These are phyloP conservation scores for Floccularia luteovirens DNA, from an alignment of 768 basidiomycete species.

Conservation along the genomic window DNA sequence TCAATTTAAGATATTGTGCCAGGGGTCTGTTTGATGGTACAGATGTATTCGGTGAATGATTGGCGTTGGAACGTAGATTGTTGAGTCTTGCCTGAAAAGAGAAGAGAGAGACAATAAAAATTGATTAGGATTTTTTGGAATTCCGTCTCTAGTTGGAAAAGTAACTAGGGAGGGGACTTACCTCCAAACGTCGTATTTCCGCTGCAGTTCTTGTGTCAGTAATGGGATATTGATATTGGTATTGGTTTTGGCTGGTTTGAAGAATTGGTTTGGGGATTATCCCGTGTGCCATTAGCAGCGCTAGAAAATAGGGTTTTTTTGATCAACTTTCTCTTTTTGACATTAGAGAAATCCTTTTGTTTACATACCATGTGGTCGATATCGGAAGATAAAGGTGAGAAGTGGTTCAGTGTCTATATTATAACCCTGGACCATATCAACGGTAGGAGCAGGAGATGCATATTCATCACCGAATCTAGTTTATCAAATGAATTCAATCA, in stretches of 20 bases:
- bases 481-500: not conserved
- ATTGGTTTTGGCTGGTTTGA: not conserved
- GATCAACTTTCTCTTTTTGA: too few relatives aligned
- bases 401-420: constrained; percentile 15
- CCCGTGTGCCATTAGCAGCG: not conserved
- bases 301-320: too few relatives aligned
- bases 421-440: constrained; percentile 19
- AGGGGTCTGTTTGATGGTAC: too few relatives aligned
- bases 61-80: too few relatives aligned
- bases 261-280: too few relatives aligned
- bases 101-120: too few relatives aligned
- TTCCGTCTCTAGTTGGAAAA: too few relatives aligned
- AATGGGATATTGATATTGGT: not conserved
- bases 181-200: not conserved
- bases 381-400: constrained; percentile 22
- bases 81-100: too few relatives aligned
- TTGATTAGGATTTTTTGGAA: too few relatives aligned
- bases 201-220: not conserved
- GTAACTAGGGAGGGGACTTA: too few relatives aligned
- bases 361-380: constrained; percentile 16
- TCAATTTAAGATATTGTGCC: too few relatives aligned
- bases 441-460: constrained; percentile 15
- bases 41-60: too few relatives aligned
- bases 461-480: constrained; percentile 23
- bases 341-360: not conserved